A percentile compares a stretch with the other conserved stretches of the same genome.
Evolutionary conservation across 441 rosid species (phyloP).

Genomic region (Populus hybrid): DNA sequence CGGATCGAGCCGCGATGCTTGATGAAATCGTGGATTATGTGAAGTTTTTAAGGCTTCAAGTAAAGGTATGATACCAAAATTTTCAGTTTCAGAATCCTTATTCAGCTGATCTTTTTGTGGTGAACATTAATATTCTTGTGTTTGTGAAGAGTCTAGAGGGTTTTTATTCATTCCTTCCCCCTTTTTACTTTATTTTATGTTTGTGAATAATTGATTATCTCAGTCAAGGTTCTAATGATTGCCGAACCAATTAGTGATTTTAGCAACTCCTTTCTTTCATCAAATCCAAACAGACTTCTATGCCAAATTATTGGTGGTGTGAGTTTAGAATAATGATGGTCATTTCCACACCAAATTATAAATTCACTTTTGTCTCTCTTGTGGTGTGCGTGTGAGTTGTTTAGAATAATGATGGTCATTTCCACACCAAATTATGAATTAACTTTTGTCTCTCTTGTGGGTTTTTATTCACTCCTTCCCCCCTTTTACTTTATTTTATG

Average conservation of each 20-base stretch:
- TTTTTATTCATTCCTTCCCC: neutral
- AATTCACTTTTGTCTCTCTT: neutral
- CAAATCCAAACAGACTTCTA: conserved; percentile 6
- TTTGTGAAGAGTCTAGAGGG: neutral
- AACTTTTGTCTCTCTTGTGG: neutral
- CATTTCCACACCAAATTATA: conserved; percentile 4
- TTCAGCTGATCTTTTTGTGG: neutral
- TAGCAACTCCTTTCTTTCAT: conserved; percentile 8
- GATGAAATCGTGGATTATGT: conserved; percentile 99
- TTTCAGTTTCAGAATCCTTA: neutral
- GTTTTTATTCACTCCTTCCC: neutral
- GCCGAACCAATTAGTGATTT: conserved; percentile 7
- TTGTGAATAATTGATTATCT: neutral
- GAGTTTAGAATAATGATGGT: neutral
- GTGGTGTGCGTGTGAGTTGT: neutral
- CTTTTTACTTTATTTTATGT: neutral
- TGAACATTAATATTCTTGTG: neutral
- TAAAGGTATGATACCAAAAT: conserved; percentile 56
- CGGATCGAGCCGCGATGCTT: conserved; percentile 97
- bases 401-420: conserved; percentile 4
- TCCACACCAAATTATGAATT: conserved; percentile 6
- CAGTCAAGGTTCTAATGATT: conserved; percentile 5
- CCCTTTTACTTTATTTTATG: neutral
- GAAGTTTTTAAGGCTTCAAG: conserved; percentile 98
- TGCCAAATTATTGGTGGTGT: conserved; percentile 3